phyloP scores from a whole-genome alignment of 345 rosid genomes.

The Citrus australasica region DNA sequence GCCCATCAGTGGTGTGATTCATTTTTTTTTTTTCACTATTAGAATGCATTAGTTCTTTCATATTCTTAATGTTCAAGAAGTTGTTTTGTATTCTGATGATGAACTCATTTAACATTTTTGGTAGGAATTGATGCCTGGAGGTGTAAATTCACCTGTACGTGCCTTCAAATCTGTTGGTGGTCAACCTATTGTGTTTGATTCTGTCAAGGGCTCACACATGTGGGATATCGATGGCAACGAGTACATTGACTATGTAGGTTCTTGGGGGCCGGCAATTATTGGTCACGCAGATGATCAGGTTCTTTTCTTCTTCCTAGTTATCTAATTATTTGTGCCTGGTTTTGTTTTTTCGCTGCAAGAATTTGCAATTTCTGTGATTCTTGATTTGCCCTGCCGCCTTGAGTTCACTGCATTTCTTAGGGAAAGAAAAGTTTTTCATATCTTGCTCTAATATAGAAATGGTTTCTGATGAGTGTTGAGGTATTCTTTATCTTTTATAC shows the following conservation, averaged over 20 bases:
- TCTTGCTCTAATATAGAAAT: neutral
- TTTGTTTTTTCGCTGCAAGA: neutral
- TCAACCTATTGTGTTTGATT: slow-evolving; percentile 80
- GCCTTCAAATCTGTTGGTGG: slow-evolving; percentile 99
- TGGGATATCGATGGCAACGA: slow-evolving; percentile 97
- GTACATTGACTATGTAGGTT: slow-evolving; percentile 93
- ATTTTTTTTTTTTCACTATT: neutral
- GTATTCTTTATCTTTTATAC: neutral
- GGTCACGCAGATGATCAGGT: slow-evolving; percentile 98
- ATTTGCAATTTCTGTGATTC: neutral
- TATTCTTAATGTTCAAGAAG: neutral
- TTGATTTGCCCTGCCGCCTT: neutral
- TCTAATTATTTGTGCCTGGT: neutral
- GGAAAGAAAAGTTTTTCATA: neutral
- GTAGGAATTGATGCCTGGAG: slow-evolving; percentile 96
- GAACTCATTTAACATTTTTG: slow-evolving; percentile 3
- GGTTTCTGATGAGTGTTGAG: neutral
- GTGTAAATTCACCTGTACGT: slow-evolving; percentile 93
- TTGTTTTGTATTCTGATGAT: neutral
- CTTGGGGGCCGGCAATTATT: slow-evolving; percentile 98
- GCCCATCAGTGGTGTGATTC: neutral
- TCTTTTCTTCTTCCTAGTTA: slow-evolving; percentile 5
- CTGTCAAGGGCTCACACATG: slow-evolving; percentile 89
- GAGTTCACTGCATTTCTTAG: neutral
- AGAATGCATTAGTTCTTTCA: neutral